Evolutionary conservation across 176 grass and related monocot species (phyloP).

Genomic region (Cenchrus americanus): DNA sequence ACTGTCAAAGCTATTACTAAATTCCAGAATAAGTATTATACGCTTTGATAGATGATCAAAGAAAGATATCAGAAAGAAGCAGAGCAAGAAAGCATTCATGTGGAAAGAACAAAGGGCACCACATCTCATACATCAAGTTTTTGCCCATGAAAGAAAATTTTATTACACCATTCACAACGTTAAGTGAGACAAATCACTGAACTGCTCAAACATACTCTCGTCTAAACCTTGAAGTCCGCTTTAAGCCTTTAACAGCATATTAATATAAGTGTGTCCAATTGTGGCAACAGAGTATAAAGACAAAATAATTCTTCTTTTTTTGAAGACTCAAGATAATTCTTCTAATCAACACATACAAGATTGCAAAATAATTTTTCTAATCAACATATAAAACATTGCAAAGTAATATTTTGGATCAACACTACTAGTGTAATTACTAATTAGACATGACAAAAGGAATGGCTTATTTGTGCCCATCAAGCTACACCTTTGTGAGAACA

Average conservation of each 20-base stretch:
- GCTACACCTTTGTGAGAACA: not conserved
- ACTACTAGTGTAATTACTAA: not conserved
- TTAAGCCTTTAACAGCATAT: not conserved
- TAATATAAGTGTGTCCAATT: not conserved
- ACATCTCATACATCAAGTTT: slow-evolving; percentile 1
- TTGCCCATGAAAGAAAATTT: not conserved
- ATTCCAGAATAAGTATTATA: slow-evolving; percentile 24
- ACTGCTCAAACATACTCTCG: slow-evolving; percentile 1
- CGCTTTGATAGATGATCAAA: not conserved
- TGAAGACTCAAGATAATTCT: not conserved
- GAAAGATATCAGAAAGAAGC: slow-evolving; percentile 35
- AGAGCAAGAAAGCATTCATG: slow-evolving; percentile 9
- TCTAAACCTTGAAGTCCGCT: slow-evolving; percentile 7
- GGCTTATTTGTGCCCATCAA: not conserved
- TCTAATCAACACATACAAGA: not conserved
- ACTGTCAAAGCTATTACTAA: slow-evolving; percentile 5
- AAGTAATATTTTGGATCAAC: not conserved
- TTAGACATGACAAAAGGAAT: not conserved
- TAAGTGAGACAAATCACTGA: not conserved
- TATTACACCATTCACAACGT: not conserved
- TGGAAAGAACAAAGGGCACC: not conserved
- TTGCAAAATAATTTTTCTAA: not conserved
- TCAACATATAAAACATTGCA: not conserved
- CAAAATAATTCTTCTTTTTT: not conserved
- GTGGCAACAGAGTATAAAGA: not conserved